Evolutionary conservation across 1,284 basidiomycete species (phyloP).

Genomic region (Pholiota adiposa): DNA sequence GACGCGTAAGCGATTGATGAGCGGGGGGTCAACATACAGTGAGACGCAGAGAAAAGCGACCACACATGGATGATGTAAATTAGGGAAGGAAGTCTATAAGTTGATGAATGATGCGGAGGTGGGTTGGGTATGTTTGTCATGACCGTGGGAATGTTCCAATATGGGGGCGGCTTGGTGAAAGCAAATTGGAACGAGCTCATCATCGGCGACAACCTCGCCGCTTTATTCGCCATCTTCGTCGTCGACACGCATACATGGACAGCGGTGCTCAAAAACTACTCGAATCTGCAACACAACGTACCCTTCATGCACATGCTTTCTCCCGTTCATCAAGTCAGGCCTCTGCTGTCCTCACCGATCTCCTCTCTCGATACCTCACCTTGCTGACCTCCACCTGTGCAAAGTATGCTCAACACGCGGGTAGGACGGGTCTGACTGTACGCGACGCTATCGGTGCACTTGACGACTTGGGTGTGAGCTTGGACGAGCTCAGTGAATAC

Average conservation of each 20-base stretch:
- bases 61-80: constrained; percentile 52
- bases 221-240: constrained; percentile 12
- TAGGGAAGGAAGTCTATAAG: not conserved
- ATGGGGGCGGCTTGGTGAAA: not conserved
- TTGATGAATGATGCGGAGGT: not conserved
- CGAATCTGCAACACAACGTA: constrained; percentile 67
- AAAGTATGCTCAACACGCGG: constrained; percentile 73
- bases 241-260: constrained; percentile 39
- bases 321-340: constrained; percentile 74
- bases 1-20: not conserved
- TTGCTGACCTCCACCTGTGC: constrained; percentile 67
- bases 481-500: constrained; percentile 74
- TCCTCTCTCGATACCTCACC: constrained; percentile 71
- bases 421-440: constrained; percentile 55
- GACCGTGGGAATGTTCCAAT: constrained; percentile 28
- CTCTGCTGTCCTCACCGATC: constrained; percentile 66
- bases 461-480: constrained; percentile 68
- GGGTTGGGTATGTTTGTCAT: constrained; percentile 3
- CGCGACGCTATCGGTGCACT: constrained; percentile 67
- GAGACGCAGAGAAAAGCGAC: constrained; percentile 61
- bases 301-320: constrained; percentile 76
- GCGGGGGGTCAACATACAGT: constrained; percentile 43
- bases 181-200: not conserved
- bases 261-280: constrained; percentile 51
- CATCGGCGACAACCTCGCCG: constrained; percentile 17